Conservation (phyloP, 768 basidiomycete genomes). For the Termitomyces sp. region DNA sequence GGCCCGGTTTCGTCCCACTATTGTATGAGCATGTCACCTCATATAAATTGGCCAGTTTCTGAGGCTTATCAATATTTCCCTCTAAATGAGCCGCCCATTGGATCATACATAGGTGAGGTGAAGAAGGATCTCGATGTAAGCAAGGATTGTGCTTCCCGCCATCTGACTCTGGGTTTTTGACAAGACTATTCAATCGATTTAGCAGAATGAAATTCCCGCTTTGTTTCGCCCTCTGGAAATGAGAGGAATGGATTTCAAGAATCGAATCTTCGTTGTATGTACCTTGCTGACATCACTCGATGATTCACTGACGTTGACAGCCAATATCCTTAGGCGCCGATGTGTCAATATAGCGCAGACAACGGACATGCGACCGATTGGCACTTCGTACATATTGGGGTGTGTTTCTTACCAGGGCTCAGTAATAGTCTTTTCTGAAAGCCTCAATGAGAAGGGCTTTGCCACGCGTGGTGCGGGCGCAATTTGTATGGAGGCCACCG, state of each 20-base stretch:
- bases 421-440: background rate
- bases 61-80: slow-evolving; percentile 52
- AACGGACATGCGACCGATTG: slow-evolving; percentile 76
- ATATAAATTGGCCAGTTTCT: slow-evolving; percentile 43
- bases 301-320: background rate
- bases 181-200: slow-evolving; percentile 14
- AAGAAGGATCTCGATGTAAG: slow-evolving; percentile 5
- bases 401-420: slow-evolving; percentile 12
- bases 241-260: slow-evolving; percentile 59
- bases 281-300: background rate
- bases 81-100: slow-evolving; percentile 53
- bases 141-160: background rate
- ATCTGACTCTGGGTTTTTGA: background rate
- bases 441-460: slow-evolving; percentile 33
- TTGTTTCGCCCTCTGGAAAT: slow-evolving; percentile 67
- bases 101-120: slow-evolving; percentile 21
- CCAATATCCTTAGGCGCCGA: slow-evolving; percentile 48
- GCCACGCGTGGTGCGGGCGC: slow-evolving; percentile 68
- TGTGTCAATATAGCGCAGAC: slow-evolving; percentile 80
- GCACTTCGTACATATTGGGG: slow-evolving; percentile 77
- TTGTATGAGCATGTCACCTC: slow-evolving; percentile 11
- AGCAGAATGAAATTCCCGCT: slow-evolving; percentile 46
- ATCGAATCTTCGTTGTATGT: slow-evolving; percentile 64
- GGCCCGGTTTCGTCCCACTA: background rate
- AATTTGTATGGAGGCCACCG: slow-evolving; percentile 70